phyloP scores from a whole-genome alignment of 371 early-diverging fungal species.

The Entomophthora muscae region DNA sequence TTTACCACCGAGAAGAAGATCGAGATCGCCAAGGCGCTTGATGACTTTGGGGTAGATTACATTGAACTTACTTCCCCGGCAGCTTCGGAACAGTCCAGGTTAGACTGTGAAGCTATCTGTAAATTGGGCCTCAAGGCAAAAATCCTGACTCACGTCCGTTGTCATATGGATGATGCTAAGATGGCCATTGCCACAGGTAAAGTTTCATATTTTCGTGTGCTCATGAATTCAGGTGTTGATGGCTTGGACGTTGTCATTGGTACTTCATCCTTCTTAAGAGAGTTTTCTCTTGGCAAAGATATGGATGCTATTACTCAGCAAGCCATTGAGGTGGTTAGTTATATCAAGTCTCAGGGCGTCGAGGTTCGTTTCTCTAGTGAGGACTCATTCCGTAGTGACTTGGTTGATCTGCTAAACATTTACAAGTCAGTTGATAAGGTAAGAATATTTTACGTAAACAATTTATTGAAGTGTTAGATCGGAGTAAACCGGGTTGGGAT shows the following conservation, averaged over 20 bases:
- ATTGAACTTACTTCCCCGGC: slow-evolving; percentile 91
- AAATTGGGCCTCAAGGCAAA: slow-evolving; percentile 89
- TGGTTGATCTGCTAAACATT: slow-evolving; percentile 82
- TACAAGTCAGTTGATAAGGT: slow-evolving; percentile 87
- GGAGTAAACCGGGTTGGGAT: slow-evolving; percentile 96
- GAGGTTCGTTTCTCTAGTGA: slow-evolving; percentile 95
- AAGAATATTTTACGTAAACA: not conserved
- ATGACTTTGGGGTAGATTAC: slow-evolving; percentile 92
- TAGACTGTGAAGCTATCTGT: slow-evolving; percentile 77
- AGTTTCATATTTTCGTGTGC: not conserved
- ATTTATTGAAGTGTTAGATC: slow-evolving; percentile 17
- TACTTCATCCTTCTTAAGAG: slow-evolving; percentile 79
- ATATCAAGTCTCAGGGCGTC: slow-evolving; percentile 81
- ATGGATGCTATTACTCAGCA: slow-evolving; percentile 87
- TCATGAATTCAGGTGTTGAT: slow-evolving; percentile 39
- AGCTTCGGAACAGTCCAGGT: slow-evolving; percentile 83
- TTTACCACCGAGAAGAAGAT: slow-evolving; percentile 90
- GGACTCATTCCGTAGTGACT: slow-evolving; percentile 90
- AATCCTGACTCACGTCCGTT: slow-evolving; percentile 87
- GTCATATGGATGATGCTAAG: slow-evolving; percentile 94
- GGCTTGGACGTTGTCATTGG: slow-evolving; percentile 94
- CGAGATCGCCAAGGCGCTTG: slow-evolving; percentile 89
- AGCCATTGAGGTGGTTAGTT: slow-evolving; percentile 86
- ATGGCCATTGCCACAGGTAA: slow-evolving; percentile 80
- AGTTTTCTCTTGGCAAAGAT: slow-evolving; percentile 94